Percentiles rank a stretch among this genome's conserved stretches.
Evolutionary conservation across 2,329 filamentous ascomycete species (phyloP).

Genomic region (Chaetomiaceae sp.): DNA sequence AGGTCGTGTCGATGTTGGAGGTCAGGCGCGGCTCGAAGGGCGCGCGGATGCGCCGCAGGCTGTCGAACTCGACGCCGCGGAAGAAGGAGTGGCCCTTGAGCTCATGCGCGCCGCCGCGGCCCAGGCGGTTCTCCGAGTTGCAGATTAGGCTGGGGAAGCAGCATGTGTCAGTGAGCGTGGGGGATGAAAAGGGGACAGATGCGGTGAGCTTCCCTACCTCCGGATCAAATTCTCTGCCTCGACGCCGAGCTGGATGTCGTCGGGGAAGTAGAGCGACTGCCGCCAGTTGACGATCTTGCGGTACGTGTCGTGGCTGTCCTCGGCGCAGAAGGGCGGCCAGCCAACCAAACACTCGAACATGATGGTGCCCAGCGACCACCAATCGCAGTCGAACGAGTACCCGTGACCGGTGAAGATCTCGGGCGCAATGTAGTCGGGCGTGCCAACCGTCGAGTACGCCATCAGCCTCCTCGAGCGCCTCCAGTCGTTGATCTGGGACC

Average conservation of each 20-base stretch:
- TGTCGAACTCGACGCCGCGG: constrained; percentile 92
- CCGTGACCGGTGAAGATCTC: constrained; percentile 97
- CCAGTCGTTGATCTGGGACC: constrained; percentile 98
- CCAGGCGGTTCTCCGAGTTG: constrained; percentile 87
- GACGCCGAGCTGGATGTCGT: constrained; percentile 80
- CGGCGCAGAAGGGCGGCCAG: constrained; percentile 98
- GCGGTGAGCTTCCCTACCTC: constrained; percentile 52
- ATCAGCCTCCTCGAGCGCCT: constrained; percentile 90
- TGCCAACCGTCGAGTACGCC: constrained; percentile 97
- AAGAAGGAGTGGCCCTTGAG: constrained; percentile 96
- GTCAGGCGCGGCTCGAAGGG: constrained; percentile 93
- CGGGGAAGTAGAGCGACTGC: constrained; percentile 90
- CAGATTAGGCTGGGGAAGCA: constrained; percentile 67
- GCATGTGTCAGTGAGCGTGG: background rate
- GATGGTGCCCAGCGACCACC: constrained; percentile 98
- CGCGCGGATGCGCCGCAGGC: constrained; percentile 83
- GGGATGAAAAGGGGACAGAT: background rate
- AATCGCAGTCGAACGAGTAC: constrained; percentile 95
- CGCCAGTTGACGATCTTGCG: constrained; percentile 99
- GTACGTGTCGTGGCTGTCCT: constrained; percentile 96
- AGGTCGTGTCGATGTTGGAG: constrained; percentile 91
- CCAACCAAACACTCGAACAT: constrained; percentile 99
- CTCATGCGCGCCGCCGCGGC: constrained; percentile 77
- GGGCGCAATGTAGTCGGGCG: constrained; percentile 95
- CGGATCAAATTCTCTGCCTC: constrained; percentile 91